Conservation (phyloP, 805 yeast genomes). For the Maudiozyma barnettii region DNA sequence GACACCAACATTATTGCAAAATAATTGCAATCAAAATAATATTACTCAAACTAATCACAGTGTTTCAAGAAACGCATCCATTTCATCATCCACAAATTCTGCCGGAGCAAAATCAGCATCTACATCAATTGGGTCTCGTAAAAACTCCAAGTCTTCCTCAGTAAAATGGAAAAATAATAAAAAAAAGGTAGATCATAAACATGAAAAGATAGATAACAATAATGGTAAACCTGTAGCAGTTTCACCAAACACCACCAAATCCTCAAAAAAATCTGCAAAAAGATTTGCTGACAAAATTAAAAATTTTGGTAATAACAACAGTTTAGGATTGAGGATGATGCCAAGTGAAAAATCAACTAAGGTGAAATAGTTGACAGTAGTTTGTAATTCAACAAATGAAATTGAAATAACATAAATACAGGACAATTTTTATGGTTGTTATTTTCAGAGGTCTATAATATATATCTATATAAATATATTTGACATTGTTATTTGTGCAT, state of each 20-base stretch:
- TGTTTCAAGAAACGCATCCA: not conserved
- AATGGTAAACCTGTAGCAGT: not conserved
- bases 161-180: not conserved
- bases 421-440: too few species aligned
- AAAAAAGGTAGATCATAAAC: not conserved
- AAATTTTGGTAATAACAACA: constrained; percentile 11
- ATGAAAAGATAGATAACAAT: not conserved
- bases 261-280: not conserved
- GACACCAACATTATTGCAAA: not conserved
- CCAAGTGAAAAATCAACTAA: not conserved
- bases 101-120: not conserved
- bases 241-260: not conserved
- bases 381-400: too few species aligned
- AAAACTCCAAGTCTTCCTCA: not conserved
- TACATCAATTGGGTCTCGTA: not conserved
- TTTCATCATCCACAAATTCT: not conserved
- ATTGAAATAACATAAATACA: too few species aligned
- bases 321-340: constrained; percentile 13
- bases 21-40: not conserved
- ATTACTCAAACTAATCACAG: not conserved
- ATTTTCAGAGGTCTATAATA: too few species aligned
- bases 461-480: too few species aligned
- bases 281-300: constrained; percentile 15
- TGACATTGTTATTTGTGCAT: too few species aligned
- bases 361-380: not conserved